Percentiles rank a stretch among this genome's conserved stretches.
Evolutionary conservation across 1,284 basidiomycete species (phyloP).

Genomic region (Rhodotorula sp.): DNA sequence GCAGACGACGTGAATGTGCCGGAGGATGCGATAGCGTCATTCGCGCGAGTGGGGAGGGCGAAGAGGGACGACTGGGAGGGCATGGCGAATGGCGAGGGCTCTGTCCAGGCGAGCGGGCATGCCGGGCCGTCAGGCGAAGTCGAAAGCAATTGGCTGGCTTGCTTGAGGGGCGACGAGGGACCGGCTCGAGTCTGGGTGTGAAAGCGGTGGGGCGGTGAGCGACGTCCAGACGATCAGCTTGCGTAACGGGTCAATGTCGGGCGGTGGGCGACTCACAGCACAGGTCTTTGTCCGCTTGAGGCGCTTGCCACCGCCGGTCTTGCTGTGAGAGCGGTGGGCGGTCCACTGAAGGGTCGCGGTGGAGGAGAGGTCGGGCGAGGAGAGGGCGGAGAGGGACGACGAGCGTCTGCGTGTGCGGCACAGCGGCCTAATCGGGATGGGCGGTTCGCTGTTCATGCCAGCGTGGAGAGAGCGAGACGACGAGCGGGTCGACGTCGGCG

Average conservation of each 20-base stretch:
- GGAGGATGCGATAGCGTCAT: background rate
- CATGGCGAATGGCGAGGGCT: slow-evolving; percentile 1
- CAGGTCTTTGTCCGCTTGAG: background rate
- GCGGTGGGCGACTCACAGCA: background rate
- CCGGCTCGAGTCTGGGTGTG: background rate
- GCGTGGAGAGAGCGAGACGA: background rate
- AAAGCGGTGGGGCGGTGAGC: background rate
- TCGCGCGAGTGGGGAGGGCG: background rate
- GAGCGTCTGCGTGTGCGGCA: slow-evolving; percentile 18
- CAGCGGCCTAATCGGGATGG: slow-evolving; percentile 17
- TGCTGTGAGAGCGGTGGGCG: slow-evolving; percentile 1
- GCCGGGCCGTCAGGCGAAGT: too few relatives aligned
- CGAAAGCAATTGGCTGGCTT: background rate
- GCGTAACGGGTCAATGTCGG: background rate
- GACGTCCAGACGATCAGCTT: background rate
- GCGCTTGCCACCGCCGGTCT: background rate
- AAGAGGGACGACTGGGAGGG: background rate
- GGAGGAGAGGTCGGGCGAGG: background rate
- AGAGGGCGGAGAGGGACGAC: slow-evolving; percentile 20
- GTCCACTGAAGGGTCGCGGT: background rate
- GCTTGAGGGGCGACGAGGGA: background rate
- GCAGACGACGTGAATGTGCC: slow-evolving; percentile 11
- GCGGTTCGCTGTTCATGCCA: slow-evolving; percentile 2
- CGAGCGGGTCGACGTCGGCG: background rate
- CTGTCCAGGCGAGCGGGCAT: slow-evolving; percentile 2